Conservation (phyloP, 2,329 filamentous ascomycete genomes). For the Xylaria multiplex region DNA sequence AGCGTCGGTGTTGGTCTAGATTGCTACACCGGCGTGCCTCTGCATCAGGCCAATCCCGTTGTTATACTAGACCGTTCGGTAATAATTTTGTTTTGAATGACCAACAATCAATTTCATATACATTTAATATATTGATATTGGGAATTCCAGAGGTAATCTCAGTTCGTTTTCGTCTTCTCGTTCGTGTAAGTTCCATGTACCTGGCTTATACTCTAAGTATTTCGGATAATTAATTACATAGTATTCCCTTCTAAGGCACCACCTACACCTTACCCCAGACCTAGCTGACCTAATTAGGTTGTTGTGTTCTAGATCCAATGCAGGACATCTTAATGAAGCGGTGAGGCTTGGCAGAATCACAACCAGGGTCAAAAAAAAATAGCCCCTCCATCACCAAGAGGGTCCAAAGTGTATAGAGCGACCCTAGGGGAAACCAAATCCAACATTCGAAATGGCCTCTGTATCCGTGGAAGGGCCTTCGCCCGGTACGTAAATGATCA, state of each 20-base stretch:
- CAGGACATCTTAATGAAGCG: slow-evolving; percentile 11
- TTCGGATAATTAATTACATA: background rate
- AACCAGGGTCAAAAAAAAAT: slow-evolving; percentile 24
- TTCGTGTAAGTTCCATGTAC: too few species aligned
- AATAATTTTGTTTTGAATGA: too few species aligned
- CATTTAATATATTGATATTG: too few species aligned
- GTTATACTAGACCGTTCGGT: too few species aligned
- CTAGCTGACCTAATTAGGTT: slow-evolving; percentile 13
- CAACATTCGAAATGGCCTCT: slow-evolving; percentile 23
- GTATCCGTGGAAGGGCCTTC: slow-evolving; percentile 38
- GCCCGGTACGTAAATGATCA: slow-evolving; percentile 40
- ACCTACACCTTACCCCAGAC: slow-evolving; percentile 5
- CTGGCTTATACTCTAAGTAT: background rate
- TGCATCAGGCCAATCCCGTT: too few species aligned
- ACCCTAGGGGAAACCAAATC: background rate
- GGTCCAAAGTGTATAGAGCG: background rate
- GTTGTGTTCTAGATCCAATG: slow-evolving; percentile 17
- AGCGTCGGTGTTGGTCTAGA: background rate
- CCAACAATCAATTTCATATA: too few species aligned
- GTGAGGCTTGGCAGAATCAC: slow-evolving; percentile 31
- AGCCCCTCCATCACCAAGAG: slow-evolving; percentile 35
- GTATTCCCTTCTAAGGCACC: too few species aligned
- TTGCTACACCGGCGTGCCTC: too few species aligned
- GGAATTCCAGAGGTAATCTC: too few species aligned
- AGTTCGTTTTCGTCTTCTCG: too few species aligned